Base-by-base conservation (phyloP, 1,139 yeast genomes). In the Taiozyma onychis region DNA sequence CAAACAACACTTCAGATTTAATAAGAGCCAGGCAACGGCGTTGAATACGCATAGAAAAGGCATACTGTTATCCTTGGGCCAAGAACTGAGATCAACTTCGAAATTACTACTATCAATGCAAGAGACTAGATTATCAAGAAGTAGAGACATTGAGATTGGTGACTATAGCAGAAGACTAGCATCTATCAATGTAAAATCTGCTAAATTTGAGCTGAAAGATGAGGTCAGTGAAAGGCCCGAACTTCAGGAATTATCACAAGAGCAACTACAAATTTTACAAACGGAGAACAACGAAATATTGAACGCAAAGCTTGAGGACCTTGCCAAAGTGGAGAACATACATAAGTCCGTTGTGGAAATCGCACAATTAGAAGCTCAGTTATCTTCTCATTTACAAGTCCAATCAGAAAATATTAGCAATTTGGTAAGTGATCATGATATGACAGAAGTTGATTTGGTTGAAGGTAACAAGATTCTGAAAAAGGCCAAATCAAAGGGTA, bases 311-410 rank as follows among this genome's bases (percentile, higher is more conserved):
- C 70, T 78, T 18, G 81, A 81, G 47, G 95, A 90, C 57, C 69
- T 91, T 44, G 78, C 81, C 49, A 81, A 82, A 56, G 87, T 83
- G 11, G 82, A 80, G 56, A 73, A 77, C 54, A 80, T 93, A n/a
- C 95, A 90, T 63, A 76, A 75, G 53, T 81, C 96, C 2, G 83
- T 91, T 71, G 69, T 83, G 48, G 97, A 90, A 63, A 86, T 93
- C 47, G 79, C 93, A 2, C 81, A 83, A 50, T 68, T 93, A 56
- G 96, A 90, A 62, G 76, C 85, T 34, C 95, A 89, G 61, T 73
- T 93, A 53, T 77, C 90, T 4, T 73, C 84, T 47, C 96, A 91
- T 62, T 71, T 93, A 48, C 82, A 83, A 37, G 69, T 81, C 0
- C 99, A 93, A 66, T 81, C 88, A 4, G 86, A 84, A 48, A 85